Conservation (phyloP, 2,329 filamentous ascomycete genomes). For the Claviceps paspali region DNA sequence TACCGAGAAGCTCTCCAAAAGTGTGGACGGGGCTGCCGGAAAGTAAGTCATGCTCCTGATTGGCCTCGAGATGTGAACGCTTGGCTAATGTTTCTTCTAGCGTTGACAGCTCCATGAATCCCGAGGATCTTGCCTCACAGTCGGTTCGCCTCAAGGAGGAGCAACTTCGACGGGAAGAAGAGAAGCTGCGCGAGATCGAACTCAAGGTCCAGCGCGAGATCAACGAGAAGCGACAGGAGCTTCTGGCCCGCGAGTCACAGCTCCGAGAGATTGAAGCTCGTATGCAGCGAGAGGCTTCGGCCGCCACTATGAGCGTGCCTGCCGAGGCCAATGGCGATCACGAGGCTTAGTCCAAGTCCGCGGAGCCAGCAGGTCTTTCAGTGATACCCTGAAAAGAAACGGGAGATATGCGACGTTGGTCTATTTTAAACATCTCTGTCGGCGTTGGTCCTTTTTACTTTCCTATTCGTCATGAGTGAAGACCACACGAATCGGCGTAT, state of each 20-base stretch:
- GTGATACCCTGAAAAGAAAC: slow-evolving; percentile 17
- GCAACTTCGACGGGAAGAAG: slow-evolving; percentile 95
- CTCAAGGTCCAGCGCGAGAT: slow-evolving; percentile 99
- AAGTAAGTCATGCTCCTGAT: slow-evolving; percentile 48
- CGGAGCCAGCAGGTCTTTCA: slow-evolving; percentile 16
- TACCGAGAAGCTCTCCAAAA: slow-evolving; percentile 99
- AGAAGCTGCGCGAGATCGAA: slow-evolving; percentile 99
- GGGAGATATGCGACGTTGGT: slow-evolving; percentile 24
- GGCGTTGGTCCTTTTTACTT: slow-evolving; percentile 4
- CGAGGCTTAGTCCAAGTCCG: slow-evolving; percentile 28
- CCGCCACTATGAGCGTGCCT: slow-evolving; percentile 19
- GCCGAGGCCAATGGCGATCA: slow-evolving; percentile 40
- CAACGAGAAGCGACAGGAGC: slow-evolving; percentile 98
- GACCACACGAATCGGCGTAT: slow-evolving; percentile 27
- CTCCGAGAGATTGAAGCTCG: slow-evolving; percentile 96
- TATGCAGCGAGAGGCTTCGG: slow-evolving; percentile 72
- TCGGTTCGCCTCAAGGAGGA: slow-evolving; percentile 99
- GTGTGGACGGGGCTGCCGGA: slow-evolving; percentile 78
- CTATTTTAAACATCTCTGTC: slow-evolving; percentile 21
- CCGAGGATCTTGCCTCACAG: slow-evolving; percentile 90
- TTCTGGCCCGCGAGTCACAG: slow-evolving; percentile 93
- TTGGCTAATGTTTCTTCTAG: slow-evolving; percentile 24
- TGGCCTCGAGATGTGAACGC: neutral
- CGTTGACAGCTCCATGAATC: slow-evolving; percentile 76
- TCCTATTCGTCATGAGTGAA: slow-evolving; percentile 19